Conservation (phyloP, 2,329 filamentous ascomycete genomes). For the Elsinoe batatas region DNA sequence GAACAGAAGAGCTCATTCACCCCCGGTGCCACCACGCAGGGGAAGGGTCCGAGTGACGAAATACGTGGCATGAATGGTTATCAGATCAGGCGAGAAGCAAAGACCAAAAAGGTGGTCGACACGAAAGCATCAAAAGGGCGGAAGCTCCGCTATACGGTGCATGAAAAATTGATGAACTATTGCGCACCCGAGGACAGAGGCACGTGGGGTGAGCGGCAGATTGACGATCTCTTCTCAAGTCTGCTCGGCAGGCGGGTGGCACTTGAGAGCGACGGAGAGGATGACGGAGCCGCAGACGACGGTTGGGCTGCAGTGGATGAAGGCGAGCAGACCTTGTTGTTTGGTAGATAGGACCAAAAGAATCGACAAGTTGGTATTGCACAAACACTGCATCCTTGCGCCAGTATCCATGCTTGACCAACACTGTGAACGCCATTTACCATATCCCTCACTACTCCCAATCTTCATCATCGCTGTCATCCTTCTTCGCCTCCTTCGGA, state of each 20-base stretch:
- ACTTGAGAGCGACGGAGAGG: slow-evolving; percentile 35
- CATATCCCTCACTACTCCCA: slow-evolving; percentile 25
- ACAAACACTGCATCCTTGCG: neutral
- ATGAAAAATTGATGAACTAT: slow-evolving; percentile 96
- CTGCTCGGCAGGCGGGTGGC: slow-evolving; percentile 38
- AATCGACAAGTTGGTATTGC: neutral
- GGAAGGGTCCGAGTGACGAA: slow-evolving; percentile 36
- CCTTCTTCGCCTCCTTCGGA: slow-evolving; percentile 44
- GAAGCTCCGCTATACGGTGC: slow-evolving; percentile 87
- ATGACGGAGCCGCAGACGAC: slow-evolving; percentile 22
- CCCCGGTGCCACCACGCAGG: slow-evolving; percentile 39
- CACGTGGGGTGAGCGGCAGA: slow-evolving; percentile 68
- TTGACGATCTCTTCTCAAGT: slow-evolving; percentile 51
- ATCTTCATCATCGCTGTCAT: slow-evolving; percentile 28
- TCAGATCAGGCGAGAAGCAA: slow-evolving; percentile 57
- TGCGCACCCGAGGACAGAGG: slow-evolving; percentile 85
- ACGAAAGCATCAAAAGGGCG: slow-evolving; percentile 91
- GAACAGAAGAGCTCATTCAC: slow-evolving; percentile 62
- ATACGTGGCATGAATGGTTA: slow-evolving; percentile 30
- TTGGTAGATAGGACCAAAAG: slow-evolving; percentile 1
- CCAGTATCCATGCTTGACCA: neutral
- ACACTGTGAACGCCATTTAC: neutral
- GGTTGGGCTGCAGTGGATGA: slow-evolving; percentile 28
- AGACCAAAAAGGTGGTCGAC: slow-evolving; percentile 79
- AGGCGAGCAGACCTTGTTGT: slow-evolving; percentile 10